These are phyloP conservation scores for Tuber brumale DNA, from an alignment of 495 filamentous ascomycete genomes.

Conservation along the genomic window DNA sequence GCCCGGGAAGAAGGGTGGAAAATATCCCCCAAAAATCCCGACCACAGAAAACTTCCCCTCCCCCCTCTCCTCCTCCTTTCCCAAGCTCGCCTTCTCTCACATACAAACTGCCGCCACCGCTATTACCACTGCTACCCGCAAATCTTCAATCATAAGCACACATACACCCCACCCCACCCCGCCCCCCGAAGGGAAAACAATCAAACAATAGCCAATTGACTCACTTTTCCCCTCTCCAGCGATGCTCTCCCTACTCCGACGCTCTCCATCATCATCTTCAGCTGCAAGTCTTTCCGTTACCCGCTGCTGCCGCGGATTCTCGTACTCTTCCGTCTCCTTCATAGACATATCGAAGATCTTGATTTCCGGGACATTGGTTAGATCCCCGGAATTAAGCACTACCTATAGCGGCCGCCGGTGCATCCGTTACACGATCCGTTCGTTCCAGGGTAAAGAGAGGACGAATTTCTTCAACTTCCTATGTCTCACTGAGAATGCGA, in stretches of 20 bases:
- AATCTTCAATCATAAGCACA: background rate
- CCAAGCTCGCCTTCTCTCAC: background rate
- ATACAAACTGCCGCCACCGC: background rate
- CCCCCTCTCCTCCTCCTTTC: background rate
- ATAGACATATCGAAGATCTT: conserved; percentile 12
- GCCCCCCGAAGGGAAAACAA: background rate
- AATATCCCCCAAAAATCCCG: background rate
- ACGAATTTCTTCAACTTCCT: background rate
- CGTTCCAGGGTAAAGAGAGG: background rate
- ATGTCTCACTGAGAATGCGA: background rate
- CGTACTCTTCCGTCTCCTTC: background rate
- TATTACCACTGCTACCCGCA: background rate
- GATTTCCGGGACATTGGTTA: conserved; percentile 14
- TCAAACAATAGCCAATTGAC: background rate
- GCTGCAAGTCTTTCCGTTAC: background rate
- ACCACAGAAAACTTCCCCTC: background rate
- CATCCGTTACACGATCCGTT: conserved; percentile 15
- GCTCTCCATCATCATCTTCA: background rate
- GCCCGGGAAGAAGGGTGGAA: background rate
- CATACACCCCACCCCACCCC: background rate
- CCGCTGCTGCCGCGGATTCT: conserved; percentile 10
- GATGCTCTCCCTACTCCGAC: conserved; percentile 27
- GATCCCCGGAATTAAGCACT: conserved; percentile 21
- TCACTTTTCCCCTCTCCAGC: background rate
- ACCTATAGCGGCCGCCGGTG: conserved; percentile 13